phyloP scores from a whole-genome alignment of 148 eudicot genomes.

The Arbutus unedo region DNA sequence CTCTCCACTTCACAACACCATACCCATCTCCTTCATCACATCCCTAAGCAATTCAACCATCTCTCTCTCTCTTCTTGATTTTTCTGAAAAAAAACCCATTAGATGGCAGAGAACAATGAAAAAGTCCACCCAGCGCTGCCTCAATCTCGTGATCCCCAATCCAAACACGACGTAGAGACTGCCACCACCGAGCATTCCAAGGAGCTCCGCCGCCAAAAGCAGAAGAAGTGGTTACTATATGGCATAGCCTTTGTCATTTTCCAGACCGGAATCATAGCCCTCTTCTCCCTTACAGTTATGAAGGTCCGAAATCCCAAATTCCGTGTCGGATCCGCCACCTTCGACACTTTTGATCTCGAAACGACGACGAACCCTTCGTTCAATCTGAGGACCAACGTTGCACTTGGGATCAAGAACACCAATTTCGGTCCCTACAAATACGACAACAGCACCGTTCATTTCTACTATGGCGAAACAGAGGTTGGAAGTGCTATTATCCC shows the following conservation, averaged over 20 bases:
- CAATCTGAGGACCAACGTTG: not conserved
- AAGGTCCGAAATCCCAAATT: slow-evolving; percentile 21
- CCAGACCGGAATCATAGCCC: slow-evolving; percentile 6
- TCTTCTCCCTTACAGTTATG: slow-evolving; percentile 17
- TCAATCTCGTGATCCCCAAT: not conserved
- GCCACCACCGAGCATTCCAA: not conserved
- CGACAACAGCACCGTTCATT: not conserved
- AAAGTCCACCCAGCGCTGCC: not conserved
- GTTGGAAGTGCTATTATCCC: slow-evolving; percentile 14
- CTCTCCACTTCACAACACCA: slow-evolving; percentile 2
- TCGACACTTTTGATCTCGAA: not conserved
- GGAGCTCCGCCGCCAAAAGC: slow-evolving; percentile 18
- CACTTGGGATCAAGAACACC: slow-evolving; percentile 20
- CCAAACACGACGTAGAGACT: not conserved
- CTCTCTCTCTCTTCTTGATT: not conserved
- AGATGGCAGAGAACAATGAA: not conserved
- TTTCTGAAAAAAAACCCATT: not conserved
- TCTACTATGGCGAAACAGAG: slow-evolving; percentile 5
- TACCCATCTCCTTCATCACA: not conserved
- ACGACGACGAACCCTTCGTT: slow-evolving; percentile 6
- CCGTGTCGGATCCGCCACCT: slow-evolving; percentile 5
- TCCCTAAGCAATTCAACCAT: not conserved
- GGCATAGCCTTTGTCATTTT: not conserved
- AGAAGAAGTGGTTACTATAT: not conserved
- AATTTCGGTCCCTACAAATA: slow-evolving; percentile 13